Conservation (phyloP, 495 filamentous ascomycete genomes). For the Penicillium daleae region DNA sequence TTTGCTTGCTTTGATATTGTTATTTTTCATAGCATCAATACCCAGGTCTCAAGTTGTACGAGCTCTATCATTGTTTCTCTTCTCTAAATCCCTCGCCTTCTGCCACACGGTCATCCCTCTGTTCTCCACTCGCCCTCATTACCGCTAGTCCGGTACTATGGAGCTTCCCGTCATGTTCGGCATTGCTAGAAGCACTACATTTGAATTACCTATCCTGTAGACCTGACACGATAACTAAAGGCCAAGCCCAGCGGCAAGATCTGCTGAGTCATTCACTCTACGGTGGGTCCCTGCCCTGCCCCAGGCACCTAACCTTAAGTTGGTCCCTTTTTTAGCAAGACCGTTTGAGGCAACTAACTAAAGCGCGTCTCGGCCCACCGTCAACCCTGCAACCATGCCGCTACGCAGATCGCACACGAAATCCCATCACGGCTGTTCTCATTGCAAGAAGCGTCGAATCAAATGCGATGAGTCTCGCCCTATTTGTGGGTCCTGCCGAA, state of each 20-base stretch:
- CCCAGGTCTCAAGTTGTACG: background rate
- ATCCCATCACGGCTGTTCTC: background rate
- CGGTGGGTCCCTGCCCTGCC: too few species aligned
- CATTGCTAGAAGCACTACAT: too few species aligned
- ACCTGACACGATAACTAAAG: too few species aligned
- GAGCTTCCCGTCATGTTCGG: background rate
- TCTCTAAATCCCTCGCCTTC: background rate
- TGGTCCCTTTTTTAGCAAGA: background rate
- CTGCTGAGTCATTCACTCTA: background rate
- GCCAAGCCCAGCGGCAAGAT: background rate
- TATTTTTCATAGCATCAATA: conserved; percentile 1
- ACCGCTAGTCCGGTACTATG: background rate
- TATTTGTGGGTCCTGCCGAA: background rate
- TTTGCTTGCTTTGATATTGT: background rate
- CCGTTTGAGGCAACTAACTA: too few species aligned
- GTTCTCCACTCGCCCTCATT: background rate
- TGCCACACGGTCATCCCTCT: background rate
- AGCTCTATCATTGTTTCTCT: background rate
- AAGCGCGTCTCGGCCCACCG: background rate
- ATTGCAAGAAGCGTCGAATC: background rate
- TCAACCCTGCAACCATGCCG: background rate
- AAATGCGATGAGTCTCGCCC: background rate
- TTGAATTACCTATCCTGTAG: too few species aligned
- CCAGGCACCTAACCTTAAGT: background rate
- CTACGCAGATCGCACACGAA: background rate